Percentiles rank a stretch among this genome's conserved stretches.
Conservation (phyloP, 2,329 filamentous ascomycete genomes). For the Coniochaeta sp. region DNA sequence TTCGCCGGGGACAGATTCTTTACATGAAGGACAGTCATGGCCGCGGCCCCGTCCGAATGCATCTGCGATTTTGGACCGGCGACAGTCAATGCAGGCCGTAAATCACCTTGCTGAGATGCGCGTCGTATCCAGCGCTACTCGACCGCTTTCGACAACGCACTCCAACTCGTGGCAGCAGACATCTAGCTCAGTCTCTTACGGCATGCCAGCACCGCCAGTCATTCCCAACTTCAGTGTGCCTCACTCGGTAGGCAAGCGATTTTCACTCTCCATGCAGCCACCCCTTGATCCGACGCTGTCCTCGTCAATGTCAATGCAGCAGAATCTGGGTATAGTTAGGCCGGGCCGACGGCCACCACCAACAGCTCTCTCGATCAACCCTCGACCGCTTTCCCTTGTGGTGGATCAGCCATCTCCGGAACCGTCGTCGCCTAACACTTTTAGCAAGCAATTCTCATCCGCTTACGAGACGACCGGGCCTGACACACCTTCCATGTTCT, state of each 20-base stretch:
- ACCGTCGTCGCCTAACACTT: conserved; percentile 8
- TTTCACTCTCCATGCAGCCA: conserved; percentile 27
- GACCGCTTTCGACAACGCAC: conserved; percentile 17
- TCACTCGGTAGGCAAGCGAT: conserved; percentile 35
- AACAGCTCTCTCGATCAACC: conserved; percentile 34
- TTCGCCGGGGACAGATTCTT: conserved; percentile 21
- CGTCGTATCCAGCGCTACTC: conserved; percentile 16
- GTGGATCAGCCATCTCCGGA: conserved; percentile 43
- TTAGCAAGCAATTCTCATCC: conserved; percentile 2
- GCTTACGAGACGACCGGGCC: conserved; percentile 7
- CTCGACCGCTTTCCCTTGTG: conserved; percentile 46
- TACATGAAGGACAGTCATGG: conserved; percentile 14
- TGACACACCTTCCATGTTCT: conserved; percentile 14
- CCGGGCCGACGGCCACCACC: conserved; percentile 30
- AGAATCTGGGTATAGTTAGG: conserved; percentile 3
- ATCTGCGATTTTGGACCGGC: conserved; percentile 39
- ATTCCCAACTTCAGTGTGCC: conserved; percentile 49
- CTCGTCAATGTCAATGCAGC: conserved; percentile 4
- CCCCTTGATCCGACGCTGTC: conserved; percentile 6
- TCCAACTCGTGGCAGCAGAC: conserved; percentile 11
- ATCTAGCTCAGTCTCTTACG: conserved; percentile 1
- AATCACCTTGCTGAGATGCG: conserved; percentile 34
- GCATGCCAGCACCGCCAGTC: conserved; percentile 14
- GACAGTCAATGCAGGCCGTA: conserved; percentile 42
- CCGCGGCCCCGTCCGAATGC: conserved; percentile 42